Evolutionary conservation across 352 stramenopile species (phyloP).

Genomic region (Phytophthora boehmeriae): DNA sequence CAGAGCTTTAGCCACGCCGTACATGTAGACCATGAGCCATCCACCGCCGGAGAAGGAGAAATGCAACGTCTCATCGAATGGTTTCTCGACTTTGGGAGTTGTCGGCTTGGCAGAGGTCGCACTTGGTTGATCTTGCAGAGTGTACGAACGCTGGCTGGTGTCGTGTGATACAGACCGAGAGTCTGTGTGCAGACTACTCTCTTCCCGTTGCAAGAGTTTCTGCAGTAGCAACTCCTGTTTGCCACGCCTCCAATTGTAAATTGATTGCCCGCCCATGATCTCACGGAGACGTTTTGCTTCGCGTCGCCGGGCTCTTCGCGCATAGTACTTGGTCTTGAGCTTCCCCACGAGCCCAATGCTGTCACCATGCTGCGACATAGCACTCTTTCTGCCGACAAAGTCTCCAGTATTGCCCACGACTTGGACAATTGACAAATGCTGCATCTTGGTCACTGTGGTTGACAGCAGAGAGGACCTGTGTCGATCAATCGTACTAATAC

Average conservation of each 20-base stretch:
- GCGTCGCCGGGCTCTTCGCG: constrained; percentile 6
- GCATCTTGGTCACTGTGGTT: too few species aligned
- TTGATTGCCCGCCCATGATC: constrained; percentile 7
- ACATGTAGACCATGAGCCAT: constrained; percentile 70
- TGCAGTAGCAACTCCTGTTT: constrained; percentile 7
- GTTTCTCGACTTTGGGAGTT: constrained; percentile 1
- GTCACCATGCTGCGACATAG: constrained; percentile 9
- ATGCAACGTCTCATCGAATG: constrained; percentile 13
- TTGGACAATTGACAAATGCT: constrained; percentile 24
- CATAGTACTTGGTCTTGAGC: constrained; percentile 19
- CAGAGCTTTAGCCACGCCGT: constrained; percentile 62
- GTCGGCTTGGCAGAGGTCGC: neutral
- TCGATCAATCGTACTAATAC: neutral
- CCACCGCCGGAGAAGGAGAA: constrained; percentile 60
- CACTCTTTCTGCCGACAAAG: too few species aligned
- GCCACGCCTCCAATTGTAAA: constrained; percentile 8
- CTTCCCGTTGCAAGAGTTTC: constrained; percentile 8
- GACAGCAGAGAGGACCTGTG: too few species aligned
- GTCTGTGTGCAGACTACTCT: constrained; percentile 13
- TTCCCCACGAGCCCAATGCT: constrained; percentile 14
- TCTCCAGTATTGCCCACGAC: neutral
- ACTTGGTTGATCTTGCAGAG: neutral
- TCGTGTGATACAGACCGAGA: constrained; percentile 5
- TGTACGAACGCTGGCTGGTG: neutral
- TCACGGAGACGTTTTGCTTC: constrained; percentile 13